A percentile compares a stretch with the other conserved stretches of the same genome.
Evolutionary conservation across 345 rosid genomes (phyloP).

Genomic region (Pistacia atlantica): DNA sequence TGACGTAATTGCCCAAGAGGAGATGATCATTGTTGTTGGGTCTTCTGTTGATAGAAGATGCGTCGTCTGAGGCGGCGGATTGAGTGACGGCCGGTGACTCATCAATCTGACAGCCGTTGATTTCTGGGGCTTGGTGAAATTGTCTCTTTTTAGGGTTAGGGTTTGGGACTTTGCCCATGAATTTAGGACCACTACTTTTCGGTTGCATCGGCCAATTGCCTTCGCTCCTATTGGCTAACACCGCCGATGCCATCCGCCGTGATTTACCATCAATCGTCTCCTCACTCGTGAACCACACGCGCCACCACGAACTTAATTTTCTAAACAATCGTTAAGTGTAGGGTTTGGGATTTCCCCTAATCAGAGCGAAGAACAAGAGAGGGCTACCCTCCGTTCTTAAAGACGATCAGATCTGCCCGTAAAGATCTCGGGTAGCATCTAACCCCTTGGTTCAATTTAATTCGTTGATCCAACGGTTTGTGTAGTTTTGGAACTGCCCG

Average conservation of each 20-base stretch:
- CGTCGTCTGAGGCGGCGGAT: slow-evolving; percentile 65
- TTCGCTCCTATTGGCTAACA: slow-evolving; percentile 50
- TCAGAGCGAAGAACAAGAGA: slow-evolving; percentile 47
- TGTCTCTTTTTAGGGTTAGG: slow-evolving; percentile 54
- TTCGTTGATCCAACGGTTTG: slow-evolving; percentile 16
- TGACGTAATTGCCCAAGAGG: slow-evolving; percentile 24
- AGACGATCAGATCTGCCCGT: slow-evolving; percentile 64
- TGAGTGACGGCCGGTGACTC: slow-evolving; percentile 42
- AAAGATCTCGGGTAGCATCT: slow-evolving; percentile 32
- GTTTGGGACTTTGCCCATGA: slow-evolving; percentile 63
- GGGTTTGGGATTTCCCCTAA: slow-evolving; percentile 37
- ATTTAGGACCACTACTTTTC: slow-evolving; percentile 38
- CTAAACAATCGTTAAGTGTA: slow-evolving; percentile 1
- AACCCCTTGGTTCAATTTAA: slow-evolving; percentile 16
- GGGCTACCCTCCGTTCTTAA: slow-evolving; percentile 47
- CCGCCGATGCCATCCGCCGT: slow-evolving; percentile 54
- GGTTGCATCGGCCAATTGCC: slow-evolving; percentile 51
- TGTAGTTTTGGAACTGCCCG: slow-evolving; percentile 22
- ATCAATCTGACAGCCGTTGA: slow-evolving; percentile 26
- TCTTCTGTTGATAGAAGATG: slow-evolving; percentile 47
- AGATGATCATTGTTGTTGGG: slow-evolving; percentile 25
- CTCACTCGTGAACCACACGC: slow-evolving; percentile 32
- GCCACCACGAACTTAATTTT: slow-evolving; percentile 22
- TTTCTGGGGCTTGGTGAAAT: slow-evolving; percentile 29
- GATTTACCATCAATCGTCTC: slow-evolving; percentile 30